These are phyloP conservation scores for Raphanus sativus DNA, from an alignment of 345 rosid species.

Conservation along the genomic window DNA sequence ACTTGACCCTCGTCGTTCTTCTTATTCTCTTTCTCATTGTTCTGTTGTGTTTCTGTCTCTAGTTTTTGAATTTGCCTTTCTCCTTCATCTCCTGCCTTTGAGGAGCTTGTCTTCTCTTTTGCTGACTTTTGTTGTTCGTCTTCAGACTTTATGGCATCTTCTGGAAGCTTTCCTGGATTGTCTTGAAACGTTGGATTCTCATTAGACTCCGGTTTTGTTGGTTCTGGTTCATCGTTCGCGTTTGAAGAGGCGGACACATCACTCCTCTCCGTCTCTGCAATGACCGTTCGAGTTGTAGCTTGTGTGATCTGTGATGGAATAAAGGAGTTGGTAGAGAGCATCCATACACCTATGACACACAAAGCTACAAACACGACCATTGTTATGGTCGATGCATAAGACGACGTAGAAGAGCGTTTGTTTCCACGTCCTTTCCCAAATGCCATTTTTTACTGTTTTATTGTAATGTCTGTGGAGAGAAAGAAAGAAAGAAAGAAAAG, in stretches of 20 bases:
- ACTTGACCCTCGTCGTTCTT: constrained; percentile 23
- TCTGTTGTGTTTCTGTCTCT: constrained; percentile 25
- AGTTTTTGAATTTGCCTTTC: constrained; percentile 44
- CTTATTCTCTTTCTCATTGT: constrained; percentile 15
- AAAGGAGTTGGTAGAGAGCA: constrained; percentile 60
- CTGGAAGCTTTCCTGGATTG: constrained; percentile 83
- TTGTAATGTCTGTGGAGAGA: constrained; percentile 4
- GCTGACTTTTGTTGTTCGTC: constrained; percentile 29
- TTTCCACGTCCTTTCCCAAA: constrained; percentile 54
- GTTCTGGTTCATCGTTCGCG: constrained; percentile 19
- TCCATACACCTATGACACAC: constrained; percentile 78
- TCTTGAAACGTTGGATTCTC: constrained; percentile 54
- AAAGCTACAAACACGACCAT: constrained; percentile 62
- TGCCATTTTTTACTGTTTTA: constrained; percentile 43
- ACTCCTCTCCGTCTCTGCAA: constrained; percentile 30
- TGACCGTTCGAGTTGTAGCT: constrained; percentile 39
- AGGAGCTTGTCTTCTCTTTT: constrained; percentile 30
- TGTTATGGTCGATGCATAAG: constrained; percentile 65
- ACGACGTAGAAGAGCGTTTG: constrained; percentile 51
- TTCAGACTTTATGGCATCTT: constrained; percentile 74
- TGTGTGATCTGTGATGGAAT: constrained; percentile 42
- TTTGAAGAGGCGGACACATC: constrained; percentile 27
- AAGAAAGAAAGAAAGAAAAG: background rate
- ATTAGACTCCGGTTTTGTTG: constrained; percentile 35
- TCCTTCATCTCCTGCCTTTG: constrained; percentile 43